A percentile compares a stretch with the other conserved stretches of the same genome.
Conservation (phyloP, 805 yeast genomes). For the Kodamaea neixiangensis region DNA sequence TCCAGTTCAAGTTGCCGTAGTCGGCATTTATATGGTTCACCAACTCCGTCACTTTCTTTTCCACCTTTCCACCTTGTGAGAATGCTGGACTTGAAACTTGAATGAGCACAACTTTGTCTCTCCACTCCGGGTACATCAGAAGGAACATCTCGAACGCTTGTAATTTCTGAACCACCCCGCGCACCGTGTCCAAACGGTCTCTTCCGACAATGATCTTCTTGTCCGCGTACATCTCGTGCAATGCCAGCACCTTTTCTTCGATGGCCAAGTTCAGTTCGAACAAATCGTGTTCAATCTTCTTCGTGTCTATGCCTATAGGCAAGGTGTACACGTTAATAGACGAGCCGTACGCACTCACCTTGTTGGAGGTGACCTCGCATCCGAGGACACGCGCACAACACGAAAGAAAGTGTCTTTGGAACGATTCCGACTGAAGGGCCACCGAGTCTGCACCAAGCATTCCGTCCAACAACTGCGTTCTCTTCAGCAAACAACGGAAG, state of each 20-base stretch:
- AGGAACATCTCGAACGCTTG: conserved; percentile 88
- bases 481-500: conserved; percentile 82
- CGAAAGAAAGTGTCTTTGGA: conserved; percentile 87
- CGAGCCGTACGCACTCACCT: conserved; percentile 74
- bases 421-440: conserved; percentile 83
- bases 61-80: conserved; percentile 63
- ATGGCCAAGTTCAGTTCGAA: conserved; percentile 39
- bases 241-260: conserved; percentile 63
- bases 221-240: conserved; percentile 61
- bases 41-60: conserved; percentile 79
- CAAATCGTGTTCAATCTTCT: conserved; percentile 64
- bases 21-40: conserved; percentile 80
- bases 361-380: conserved; percentile 61
- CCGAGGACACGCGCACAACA: conserved; percentile 89
- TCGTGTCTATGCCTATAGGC: conserved; percentile 89
- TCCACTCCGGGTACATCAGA: conserved; percentile 91
- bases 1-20: conserved; percentile 76
- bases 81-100: conserved; percentile 87
- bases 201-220: conserved; percentile 88
- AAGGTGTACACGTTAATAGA: conserved; percentile 70
- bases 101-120: conserved; percentile 79
- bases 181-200: conserved; percentile 86
- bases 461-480: conserved; percentile 83
- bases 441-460: conserved; percentile 86
- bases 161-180: conserved; percentile 91